Evolutionary conservation across 805 yeast species (phyloP), one percentile per base, ranked within the genome.

Genomic region (Saturnispora hagleri): DNA sequence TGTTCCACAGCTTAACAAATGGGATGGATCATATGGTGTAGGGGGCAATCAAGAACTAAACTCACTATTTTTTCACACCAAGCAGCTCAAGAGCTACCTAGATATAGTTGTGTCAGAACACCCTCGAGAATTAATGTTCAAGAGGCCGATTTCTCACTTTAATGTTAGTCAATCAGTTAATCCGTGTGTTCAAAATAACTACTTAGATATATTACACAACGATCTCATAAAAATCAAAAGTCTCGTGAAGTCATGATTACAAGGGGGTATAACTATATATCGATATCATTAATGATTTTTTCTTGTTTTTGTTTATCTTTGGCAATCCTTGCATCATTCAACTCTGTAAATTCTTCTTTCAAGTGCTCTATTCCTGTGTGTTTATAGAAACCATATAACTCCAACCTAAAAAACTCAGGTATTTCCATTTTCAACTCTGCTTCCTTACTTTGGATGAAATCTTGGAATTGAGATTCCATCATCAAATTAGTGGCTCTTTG

Each of bases 101-200:
- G 69, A 67, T 27, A 57, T 66, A 57, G 60, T 62, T 17, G 61
- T 62, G 10, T 56, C 68, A 1, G 69, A 66, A 50, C 70, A 63
- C 46, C 70, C 71, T n/a, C 56, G 67, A 38, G 67, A 66, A 5
- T 56, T 56, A 45, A 38, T 67, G n/a, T 67, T 67, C 48, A 65
- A 60, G 43, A 56, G 67, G 43, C 61, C 58, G 5, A 15, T 62
- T 5, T 55, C 55, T 22, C 62, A 64, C 47, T 47, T 55, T 5
- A 52, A 24, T 31, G 42, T 48, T 27, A 58, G 48, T 22, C 33
- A 27, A 3, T 47, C 38, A 3, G 28, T 38, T 3, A 52, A 46
- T 24, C 52, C 50, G 13, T 50, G 51, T 36, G 55, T 38, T 17
- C 42, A 55, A 28, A 51, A 56, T 45, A 65, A 67, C 46, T 53